phyloP scores from a whole-genome alignment of 2,329 filamentous ascomycete species.

The Apiospora sp. region DNA sequence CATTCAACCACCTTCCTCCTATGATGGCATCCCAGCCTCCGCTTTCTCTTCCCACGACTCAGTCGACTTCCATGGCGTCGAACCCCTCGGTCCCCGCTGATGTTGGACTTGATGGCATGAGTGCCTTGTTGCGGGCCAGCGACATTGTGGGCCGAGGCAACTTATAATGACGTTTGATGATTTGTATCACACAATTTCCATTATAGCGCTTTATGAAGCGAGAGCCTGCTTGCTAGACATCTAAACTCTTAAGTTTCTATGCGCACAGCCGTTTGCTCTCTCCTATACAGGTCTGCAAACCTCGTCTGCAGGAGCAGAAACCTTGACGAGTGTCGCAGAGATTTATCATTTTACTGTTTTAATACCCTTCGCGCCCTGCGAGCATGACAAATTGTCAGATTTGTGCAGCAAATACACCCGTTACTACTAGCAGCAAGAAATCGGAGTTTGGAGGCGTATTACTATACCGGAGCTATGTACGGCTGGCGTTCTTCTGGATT shows the following conservation, averaged over 20 bases:
- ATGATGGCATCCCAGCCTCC: not conserved
- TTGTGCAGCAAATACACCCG: constrained; percentile 13
- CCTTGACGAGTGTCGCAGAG: not conserved
- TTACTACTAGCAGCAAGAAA: constrained; percentile 3
- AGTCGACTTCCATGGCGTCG: constrained; percentile 22
- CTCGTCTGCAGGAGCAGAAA: not conserved
- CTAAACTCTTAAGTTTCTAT: not conserved
- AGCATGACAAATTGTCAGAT: constrained; percentile 23
- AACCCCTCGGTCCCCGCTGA: constrained; percentile 34
- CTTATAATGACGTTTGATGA: constrained; percentile 5
- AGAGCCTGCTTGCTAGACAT: constrained; percentile 4
- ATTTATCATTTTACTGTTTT: constrained; percentile 23
- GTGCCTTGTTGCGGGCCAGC: constrained; percentile 63
- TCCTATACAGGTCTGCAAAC: not conserved
- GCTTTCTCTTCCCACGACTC: not conserved
- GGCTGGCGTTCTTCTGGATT: constrained; percentile 4
- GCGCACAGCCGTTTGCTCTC: not conserved
- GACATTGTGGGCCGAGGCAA: constrained; percentile 62
- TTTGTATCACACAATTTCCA: not conserved
- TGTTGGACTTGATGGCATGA: constrained; percentile 62
- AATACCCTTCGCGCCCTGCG: constrained; percentile 18
- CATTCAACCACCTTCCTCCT: constrained; percentile 11
- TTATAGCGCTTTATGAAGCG: not conserved
- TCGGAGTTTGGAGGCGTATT: constrained; percentile 13
- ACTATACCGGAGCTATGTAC: not conserved